phyloP scores from a whole-genome alignment of 495 filamentous ascomycete genomes.

The Cairneyella variabilis region DNA sequence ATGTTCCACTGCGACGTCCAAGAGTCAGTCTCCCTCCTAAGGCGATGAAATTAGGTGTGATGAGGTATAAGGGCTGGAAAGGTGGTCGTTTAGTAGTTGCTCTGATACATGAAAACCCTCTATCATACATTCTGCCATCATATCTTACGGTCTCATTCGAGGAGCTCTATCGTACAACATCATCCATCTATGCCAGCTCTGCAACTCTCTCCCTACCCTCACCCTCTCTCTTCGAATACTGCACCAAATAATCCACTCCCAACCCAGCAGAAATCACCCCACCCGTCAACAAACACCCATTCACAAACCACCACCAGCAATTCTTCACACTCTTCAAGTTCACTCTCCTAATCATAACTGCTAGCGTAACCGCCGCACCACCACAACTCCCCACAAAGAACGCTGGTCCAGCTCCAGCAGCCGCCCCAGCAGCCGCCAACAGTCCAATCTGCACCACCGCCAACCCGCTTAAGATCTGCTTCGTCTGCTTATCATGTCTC shows the following conservation, averaged over 20 bases:
- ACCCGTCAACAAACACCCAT: constrained; percentile 55
- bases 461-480: constrained; percentile 73
- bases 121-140: too few species aligned
- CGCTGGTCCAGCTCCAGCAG: constrained; percentile 71
- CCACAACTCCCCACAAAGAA: constrained; percentile 87
- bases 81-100: too few species aligned
- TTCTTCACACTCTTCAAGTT: constrained; percentile 76
- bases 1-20: too few species aligned
- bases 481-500: constrained; percentile 83
- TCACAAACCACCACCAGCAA: constrained; percentile 97
- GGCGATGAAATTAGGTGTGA: too few species aligned
- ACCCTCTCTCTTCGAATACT: constrained; percentile 26
- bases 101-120: too few species aligned
- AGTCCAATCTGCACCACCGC: constrained; percentile 74
- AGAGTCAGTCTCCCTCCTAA: too few species aligned
- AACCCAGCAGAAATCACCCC: constrained; percentile 48
- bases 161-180: not conserved
- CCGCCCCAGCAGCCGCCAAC: constrained; percentile 70
- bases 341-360: constrained; percentile 85
- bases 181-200: not conserved
- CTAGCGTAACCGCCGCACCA: constrained; percentile 69
- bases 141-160: not conserved
- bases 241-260: constrained; percentile 45
- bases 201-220: too few species aligned
- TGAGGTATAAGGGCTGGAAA: too few species aligned